phyloP scores from a whole-genome alignment of 192 early-diverging fungal genomes.

The Coemansia sp. region DNA sequence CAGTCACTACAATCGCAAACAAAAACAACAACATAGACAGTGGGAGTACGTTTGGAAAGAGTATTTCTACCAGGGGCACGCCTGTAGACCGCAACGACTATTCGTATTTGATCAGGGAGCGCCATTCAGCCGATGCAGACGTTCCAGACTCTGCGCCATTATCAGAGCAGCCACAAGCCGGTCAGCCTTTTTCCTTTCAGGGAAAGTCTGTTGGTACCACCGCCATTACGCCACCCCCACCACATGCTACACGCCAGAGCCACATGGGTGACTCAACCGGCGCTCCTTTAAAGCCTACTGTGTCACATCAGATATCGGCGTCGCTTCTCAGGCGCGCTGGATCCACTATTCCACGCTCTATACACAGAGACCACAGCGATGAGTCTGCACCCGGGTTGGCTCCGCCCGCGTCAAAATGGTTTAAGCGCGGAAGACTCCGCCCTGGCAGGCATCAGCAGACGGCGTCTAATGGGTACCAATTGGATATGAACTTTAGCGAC shows the following conservation, averaged over 20 bases:
- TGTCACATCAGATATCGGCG: conserved; percentile 26
- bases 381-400: conserved; percentile 16
- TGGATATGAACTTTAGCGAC: conserved; percentile 57
- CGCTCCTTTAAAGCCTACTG: conserved; percentile 2
- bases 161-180: conserved; percentile 29
- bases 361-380: conserved; percentile 13
- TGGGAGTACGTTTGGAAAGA: background rate
- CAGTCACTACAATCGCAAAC: conserved; percentile 9
- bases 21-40: conserved; percentile 19
- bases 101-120: conserved; percentile 47
- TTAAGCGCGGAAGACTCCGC: conserved; percentile 43
- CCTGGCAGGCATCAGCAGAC: conserved; percentile 20
- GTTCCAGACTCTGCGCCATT: conserved; percentile 8
- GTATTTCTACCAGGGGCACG: conserved; percentile 18
- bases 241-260: conserved; percentile 38
- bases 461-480: conserved; percentile 32
- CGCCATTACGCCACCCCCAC: background rate
- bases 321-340: conserved; percentile 39
- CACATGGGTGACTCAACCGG: conserved; percentile 15
- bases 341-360: conserved; percentile 28
- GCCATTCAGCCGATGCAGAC: conserved; percentile 27
- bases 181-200: conserved; percentile 39
- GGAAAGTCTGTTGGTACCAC: conserved; percentile 12
- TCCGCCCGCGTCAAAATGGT: conserved; percentile 42
- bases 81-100: conserved; percentile 47